These are phyloP conservation scores for Priceomyces castillae DNA, from an alignment of 805 yeast genomes.

Conservation along the genomic window DNA sequence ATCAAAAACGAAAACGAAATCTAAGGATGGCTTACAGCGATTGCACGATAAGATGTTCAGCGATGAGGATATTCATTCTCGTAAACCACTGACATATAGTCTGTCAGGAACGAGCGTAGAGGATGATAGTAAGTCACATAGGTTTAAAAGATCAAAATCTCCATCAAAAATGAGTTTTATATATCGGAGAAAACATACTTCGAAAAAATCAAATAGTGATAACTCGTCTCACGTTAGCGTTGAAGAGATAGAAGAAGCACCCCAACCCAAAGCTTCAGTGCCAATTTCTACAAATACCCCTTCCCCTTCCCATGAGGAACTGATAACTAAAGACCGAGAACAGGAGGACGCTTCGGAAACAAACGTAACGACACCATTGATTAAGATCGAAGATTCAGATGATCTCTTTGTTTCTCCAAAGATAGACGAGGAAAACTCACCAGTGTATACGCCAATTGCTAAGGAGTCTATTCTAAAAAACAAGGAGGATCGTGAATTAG, in stretches of 20 bases:
- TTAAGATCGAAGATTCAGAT: conserved; percentile 1
- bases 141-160: conserved; percentile 6
- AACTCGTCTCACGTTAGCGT: neutral
- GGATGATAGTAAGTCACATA: conserved; percentile 6
- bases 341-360: neutral
- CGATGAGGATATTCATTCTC: conserved; percentile 11
- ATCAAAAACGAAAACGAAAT: conserved; percentile 1
- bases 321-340: neutral
- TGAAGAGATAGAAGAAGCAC: neutral
- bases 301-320: neutral
- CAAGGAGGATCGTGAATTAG: conserved; percentile 7
- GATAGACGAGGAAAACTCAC: conserved; percentile 2
- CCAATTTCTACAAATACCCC: neutral
- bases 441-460: neutral
- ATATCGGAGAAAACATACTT: neutral
- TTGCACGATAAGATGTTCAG: conserved; percentile 34
- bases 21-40: conserved; percentile 8
- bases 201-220: neutral
- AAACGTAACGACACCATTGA: neutral
- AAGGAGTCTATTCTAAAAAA: conserved; percentile 3
- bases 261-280: neutral
- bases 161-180: neutral
- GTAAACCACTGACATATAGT: conserved; percentile 5
- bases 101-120: conserved; percentile 10
- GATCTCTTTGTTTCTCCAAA: neutral